Evolutionary conservation across 2,329 filamentous ascomycete species (phyloP).

Genomic region (Rhynchosporium graminicola): DNA sequence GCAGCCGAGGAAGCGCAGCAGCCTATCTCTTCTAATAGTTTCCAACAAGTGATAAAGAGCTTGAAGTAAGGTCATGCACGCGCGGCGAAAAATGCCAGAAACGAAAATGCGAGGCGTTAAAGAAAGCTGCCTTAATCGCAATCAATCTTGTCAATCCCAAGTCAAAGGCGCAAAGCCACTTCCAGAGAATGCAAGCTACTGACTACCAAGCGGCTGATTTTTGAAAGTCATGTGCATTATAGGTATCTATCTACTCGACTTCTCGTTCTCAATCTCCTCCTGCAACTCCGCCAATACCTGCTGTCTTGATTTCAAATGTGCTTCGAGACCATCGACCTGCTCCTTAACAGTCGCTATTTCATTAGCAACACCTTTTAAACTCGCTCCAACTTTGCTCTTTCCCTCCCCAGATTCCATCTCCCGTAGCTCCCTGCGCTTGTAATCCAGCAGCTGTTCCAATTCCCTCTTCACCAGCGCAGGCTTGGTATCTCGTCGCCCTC

Average conservation of each 20-base stretch:
- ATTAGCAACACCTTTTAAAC: constrained; percentile 75
- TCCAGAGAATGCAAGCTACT: neutral
- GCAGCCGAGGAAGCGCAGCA: too few relatives aligned
- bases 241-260: constrained; percentile 51
- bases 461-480: constrained; percentile 93
- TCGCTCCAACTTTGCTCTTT: constrained; percentile 68
- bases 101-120: too few relatives aligned
- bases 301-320: constrained; percentile 76
- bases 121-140: too few relatives aligned
- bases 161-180: too few relatives aligned
- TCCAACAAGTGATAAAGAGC: too few relatives aligned
- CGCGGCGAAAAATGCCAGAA: too few relatives aligned
- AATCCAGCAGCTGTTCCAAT: constrained; percentile 90
- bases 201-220: neutral
- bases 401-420: constrained; percentile 73
- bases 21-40: too few relatives aligned
- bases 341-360: constrained; percentile 90
- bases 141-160: too few relatives aligned
- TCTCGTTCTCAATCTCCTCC: constrained; percentile 86
- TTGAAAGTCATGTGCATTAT: constrained; percentile 11
- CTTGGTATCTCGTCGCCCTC: constrained; percentile 71
- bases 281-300: constrained; percentile 74
- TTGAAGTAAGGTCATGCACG: too few relatives aligned
- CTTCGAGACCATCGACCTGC: constrained; percentile 88
- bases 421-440: constrained; percentile 79